A percentile compares a stretch with the other conserved stretches of the same genome.
phyloP scores from a whole-genome alignment of 805 yeast species.

The Wickerhamiella occidentalis region DNA sequence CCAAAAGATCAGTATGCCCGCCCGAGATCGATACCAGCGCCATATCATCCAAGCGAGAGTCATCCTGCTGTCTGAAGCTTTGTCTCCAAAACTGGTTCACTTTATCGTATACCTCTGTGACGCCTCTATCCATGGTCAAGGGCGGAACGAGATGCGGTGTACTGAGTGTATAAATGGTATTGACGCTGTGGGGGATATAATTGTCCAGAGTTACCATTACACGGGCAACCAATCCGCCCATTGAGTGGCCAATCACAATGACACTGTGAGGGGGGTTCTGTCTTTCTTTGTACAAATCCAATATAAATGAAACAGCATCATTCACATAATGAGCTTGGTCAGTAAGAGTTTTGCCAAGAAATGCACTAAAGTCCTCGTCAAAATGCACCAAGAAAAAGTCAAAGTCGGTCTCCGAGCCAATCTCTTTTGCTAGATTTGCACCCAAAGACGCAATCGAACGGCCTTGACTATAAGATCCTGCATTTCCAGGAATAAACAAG shows the following conservation, averaged over 20 bases:
- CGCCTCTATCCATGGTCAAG: constrained; percentile 82
- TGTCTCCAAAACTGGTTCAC: constrained; percentile 72
- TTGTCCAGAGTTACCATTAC: constrained; percentile 71
- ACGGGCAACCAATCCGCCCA: constrained; percentile 95
- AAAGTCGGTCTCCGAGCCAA: constrained; percentile 29
- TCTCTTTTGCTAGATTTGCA: constrained; percentile 41
- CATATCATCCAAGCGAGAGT: constrained; percentile 41
- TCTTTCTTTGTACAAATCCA: constrained; percentile 46
- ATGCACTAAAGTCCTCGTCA: constrained; percentile 91
- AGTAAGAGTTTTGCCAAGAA: constrained; percentile 83
- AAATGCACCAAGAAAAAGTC: constrained; percentile 91
- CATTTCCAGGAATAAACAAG: constrained; percentile 92
- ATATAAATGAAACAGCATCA: constrained; percentile 70
- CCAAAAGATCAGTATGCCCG: constrained; percentile 60
- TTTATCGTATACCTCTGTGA: constrained; percentile 58
- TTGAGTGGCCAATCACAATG: constrained; percentile 76
- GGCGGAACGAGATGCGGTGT: constrained; percentile 93
- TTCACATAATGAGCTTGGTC: constrained; percentile 91
- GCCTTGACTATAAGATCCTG: constrained; percentile 84
- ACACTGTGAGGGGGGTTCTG: constrained; percentile 49
- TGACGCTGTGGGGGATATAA: constrained; percentile 57
- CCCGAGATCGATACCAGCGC: constrained; percentile 81
- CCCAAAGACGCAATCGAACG: constrained; percentile 83
- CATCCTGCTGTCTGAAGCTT: constrained; percentile 37
- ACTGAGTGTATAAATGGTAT: constrained; percentile 72